Conservation (phyloP, 2,329 filamentous ascomycete species). For the Cryphonectria naterciae region DNA sequence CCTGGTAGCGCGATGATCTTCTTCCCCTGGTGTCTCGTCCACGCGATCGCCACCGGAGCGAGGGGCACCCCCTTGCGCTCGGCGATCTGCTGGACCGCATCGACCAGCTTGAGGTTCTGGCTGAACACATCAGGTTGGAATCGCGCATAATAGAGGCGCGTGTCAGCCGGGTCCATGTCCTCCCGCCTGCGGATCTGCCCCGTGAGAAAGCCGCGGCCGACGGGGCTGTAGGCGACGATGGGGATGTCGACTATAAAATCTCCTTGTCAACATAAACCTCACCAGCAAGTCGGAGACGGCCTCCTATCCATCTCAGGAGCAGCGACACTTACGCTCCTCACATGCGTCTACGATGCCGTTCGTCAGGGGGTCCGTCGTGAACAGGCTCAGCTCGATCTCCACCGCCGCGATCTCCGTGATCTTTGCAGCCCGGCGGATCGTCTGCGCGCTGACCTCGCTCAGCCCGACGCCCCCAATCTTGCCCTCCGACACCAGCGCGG, state of each 20-base stretch:
- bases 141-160: slow-evolving; percentile 53
- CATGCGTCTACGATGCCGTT: slow-evolving; percentile 52
- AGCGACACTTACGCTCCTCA: slow-evolving; percentile 66
- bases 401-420: slow-evolving; percentile 49
- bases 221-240: slow-evolving; percentile 47
- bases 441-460: slow-evolving; percentile 47
- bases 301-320: too few relatives aligned
- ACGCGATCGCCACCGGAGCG: slow-evolving; percentile 69
- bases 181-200: slow-evolving; percentile 55
- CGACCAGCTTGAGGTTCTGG: slow-evolving; percentile 66
- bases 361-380: slow-evolving; percentile 39
- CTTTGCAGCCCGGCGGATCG: slow-evolving; percentile 45
- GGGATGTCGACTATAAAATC: slow-evolving; percentile 43
- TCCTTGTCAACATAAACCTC: background rate
- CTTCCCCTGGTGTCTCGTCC: slow-evolving; percentile 60
- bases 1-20: slow-evolving; percentile 66
- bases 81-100: slow-evolving; percentile 61
- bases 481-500: slow-evolving; percentile 45
- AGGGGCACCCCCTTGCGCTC: slow-evolving; percentile 61
- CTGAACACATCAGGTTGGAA: slow-evolving; percentile 65
- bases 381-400: slow-evolving; percentile 51
- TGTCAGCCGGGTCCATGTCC: slow-evolving; percentile 60
- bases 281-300: slow-evolving; percentile 37
- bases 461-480: slow-evolving; percentile 50
- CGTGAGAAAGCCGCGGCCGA: slow-evolving; percentile 56